Conservation (phyloP, 2,329 filamentous ascomycete genomes). For the Cladophialophora psammophila region DNA sequence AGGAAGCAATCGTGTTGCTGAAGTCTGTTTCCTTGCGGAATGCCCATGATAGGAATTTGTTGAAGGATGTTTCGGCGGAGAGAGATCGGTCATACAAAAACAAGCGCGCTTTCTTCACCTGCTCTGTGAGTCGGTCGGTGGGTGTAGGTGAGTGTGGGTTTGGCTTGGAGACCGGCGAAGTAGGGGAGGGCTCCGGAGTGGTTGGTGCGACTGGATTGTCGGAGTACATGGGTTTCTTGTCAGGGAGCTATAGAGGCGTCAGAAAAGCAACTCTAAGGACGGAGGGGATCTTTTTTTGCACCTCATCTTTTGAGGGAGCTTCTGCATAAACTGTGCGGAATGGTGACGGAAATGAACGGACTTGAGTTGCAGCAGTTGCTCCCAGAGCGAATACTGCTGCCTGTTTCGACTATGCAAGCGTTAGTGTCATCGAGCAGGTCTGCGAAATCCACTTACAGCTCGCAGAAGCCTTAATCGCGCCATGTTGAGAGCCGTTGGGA, state of each 20-base stretch:
- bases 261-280: slow-evolving; percentile 20
- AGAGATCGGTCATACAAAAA: slow-evolving; percentile 79
- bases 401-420: slow-evolving; percentile 25
- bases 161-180: slow-evolving; percentile 28
- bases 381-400: slow-evolving; percentile 35
- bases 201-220: slow-evolving; percentile 28
- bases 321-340: slow-evolving; percentile 53
- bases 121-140: slow-evolving; percentile 84
- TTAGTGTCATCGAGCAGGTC: slow-evolving; percentile 16
- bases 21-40: slow-evolving; percentile 89
- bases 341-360: slow-evolving; percentile 43
- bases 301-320: slow-evolving; percentile 47
- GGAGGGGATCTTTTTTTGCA: slow-evolving; percentile 32
- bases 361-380: slow-evolving; percentile 35
- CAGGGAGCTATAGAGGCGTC: slow-evolving; percentile 35
- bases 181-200: slow-evolving; percentile 27
- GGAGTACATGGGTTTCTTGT: slow-evolving; percentile 55
- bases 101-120: slow-evolving; percentile 81
- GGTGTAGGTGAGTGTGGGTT: slow-evolving; percentile 68
- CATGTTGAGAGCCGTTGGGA: slow-evolving; percentile 27
- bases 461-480: slow-evolving; percentile 32
- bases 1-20: slow-evolving; percentile 84
- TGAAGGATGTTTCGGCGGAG: slow-evolving; percentile 80
- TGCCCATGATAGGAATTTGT: slow-evolving; percentile 78
- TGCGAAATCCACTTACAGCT: slow-evolving; percentile 29